These are phyloP conservation scores for Syzygium grande DNA, from an alignment of 345 rosid genomes.

Conservation along the genomic window DNA sequence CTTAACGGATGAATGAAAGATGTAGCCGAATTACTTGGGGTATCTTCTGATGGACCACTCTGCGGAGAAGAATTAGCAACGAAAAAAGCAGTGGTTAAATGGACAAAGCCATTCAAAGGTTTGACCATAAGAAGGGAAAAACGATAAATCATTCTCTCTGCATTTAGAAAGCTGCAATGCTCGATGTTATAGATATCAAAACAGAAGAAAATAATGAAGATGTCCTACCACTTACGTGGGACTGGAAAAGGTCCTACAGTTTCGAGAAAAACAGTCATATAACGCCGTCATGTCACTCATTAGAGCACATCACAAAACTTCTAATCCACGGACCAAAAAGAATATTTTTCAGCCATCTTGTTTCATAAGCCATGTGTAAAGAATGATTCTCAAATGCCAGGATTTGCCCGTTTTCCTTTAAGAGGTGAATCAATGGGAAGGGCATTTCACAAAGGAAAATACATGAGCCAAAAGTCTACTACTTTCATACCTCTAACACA, in stretches of 20 bases:
- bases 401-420: not conserved
- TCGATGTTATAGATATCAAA: not conserved
- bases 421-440: not conserved
- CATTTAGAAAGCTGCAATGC: not conserved
- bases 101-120: not conserved
- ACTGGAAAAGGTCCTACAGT: not conserved
- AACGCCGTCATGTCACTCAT: not conserved
- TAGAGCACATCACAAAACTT: not conserved
- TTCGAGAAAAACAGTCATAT: not conserved
- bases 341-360: no score
- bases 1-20: not conserved
- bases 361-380: no score
- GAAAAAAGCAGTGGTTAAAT: not conserved
- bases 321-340: not conserved
- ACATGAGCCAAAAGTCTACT: not conserved
- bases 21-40: not conserved
- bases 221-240: not conserved
- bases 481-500: not conserved
- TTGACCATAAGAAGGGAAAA: not conserved
- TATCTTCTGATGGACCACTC: not conserved
- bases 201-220: not conserved
- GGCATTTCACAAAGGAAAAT: not conserved
- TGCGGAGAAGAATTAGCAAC: not conserved
- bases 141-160: not conserved
- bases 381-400: not conserved